Conservation (phyloP, 257 asterid genomes). For the Nyctanthes arbortristis region DNA sequence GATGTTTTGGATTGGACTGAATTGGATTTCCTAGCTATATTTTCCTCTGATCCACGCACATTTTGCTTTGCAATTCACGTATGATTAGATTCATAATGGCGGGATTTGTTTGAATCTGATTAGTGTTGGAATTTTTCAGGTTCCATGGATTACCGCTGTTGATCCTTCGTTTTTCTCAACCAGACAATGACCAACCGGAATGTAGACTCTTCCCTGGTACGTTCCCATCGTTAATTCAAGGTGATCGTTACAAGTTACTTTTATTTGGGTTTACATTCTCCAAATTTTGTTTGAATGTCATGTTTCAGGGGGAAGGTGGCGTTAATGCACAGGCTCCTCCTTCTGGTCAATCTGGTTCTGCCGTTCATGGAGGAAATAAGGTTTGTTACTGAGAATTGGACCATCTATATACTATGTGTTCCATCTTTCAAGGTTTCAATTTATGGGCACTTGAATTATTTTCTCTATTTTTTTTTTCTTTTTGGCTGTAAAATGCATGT, state of each 20-base stretch:
- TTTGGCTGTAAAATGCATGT: neutral
- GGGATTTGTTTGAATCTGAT: slow-evolving; percentile 29
- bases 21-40: slow-evolving; percentile 21
- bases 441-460: neutral
- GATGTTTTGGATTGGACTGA: no score
- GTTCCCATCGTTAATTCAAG: slow-evolving; percentile 13
- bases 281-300: slow-evolving; percentile 4
- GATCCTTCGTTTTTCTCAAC: slow-evolving; percentile 31
- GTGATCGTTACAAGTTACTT: neutral
- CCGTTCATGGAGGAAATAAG: slow-evolving; percentile 71
- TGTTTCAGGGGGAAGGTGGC: slow-evolving; percentile 65
- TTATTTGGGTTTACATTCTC: neutral
- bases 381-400: slow-evolving; percentile 28
- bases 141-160: slow-evolving; percentile 29
- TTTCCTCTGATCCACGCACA: slow-evolving; percentile 29
- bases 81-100: neutral
- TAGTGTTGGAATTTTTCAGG: slow-evolving; percentile 43
- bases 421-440: neutral
- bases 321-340: slow-evolving; percentile 53
- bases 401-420: neutral
- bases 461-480: neutral
- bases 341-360: slow-evolving; percentile 43
- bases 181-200: slow-evolving; percentile 52
- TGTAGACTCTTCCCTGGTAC: slow-evolving; percentile 55
- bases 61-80: slow-evolving; percentile 9